Percentiles rank a stretch among this genome's conserved stretches.
phyloP scores from a whole-genome alignment of 73 alveolate species.

The Paramecium sexaurelia region DNA sequence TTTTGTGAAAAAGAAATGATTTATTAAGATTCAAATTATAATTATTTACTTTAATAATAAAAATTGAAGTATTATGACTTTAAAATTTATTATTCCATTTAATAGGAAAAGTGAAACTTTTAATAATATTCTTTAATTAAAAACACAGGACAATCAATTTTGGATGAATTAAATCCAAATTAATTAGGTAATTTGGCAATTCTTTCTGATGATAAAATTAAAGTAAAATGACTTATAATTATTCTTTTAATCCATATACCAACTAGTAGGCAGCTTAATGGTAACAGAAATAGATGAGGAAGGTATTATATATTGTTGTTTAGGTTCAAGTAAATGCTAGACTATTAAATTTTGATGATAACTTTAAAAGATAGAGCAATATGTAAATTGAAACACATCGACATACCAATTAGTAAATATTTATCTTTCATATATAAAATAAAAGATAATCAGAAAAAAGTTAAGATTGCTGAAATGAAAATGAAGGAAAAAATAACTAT shows the following conservation, averaged over 20 bases:
- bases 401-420: background rate
- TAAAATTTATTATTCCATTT: too few species aligned
- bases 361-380: conserved; percentile 8
- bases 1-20: background rate
- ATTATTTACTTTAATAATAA: background rate
- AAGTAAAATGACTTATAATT: background rate
- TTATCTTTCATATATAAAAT: background rate
- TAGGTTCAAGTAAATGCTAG: background rate
- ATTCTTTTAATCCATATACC: background rate
- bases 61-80: too few species aligned
- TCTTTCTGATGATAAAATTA: background rate
- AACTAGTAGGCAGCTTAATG: background rate
- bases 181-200: background rate
- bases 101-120: background rate
- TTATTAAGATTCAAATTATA: background rate
- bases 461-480: background rate
- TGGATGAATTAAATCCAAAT: too few species aligned
- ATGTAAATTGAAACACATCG: background rate
- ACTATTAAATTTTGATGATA: conserved; percentile 12
- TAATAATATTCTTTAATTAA: background rate
- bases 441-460: background rate
- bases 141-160: too few species aligned
- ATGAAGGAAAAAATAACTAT: background rate
- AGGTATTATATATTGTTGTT: background rate
- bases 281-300: background rate